Conservation (phyloP, 2,329 filamentous ascomycete genomes). For the Hypoxylon rubiginosum region DNA sequence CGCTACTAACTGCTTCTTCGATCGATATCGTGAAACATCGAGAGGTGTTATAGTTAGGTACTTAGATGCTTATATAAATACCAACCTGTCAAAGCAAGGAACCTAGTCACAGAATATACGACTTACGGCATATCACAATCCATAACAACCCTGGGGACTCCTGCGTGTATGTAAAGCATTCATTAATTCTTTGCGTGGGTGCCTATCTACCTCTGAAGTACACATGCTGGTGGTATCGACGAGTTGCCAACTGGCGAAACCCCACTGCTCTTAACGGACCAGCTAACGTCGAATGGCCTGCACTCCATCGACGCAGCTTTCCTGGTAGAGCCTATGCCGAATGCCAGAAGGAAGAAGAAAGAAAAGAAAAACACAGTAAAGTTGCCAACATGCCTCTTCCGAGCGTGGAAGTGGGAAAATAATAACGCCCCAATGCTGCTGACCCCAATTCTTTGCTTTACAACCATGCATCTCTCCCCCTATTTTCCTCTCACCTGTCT, state of each 20-base stretch:
- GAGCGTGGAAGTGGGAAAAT: constrained; percentile 1
- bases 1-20: too few species aligned
- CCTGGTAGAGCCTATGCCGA: constrained; percentile 24
- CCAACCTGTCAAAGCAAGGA: too few species aligned
- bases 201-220: constrained; percentile 27
- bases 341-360: constrained; percentile 25
- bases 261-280: constrained; percentile 17
- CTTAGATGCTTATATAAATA: too few species aligned
- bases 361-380: constrained; percentile 2
- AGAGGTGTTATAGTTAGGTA: too few species aligned
- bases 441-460: constrained; percentile 37
- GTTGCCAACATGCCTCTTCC: constrained; percentile 20
- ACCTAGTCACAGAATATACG: too few species aligned
- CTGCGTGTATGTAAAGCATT: constrained; percentile 5
- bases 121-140: not conserved
- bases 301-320: constrained; percentile 47
- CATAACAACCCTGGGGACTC: not conserved
- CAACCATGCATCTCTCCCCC: constrained; percentile 23
- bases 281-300: constrained; percentile 46
- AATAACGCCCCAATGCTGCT: constrained; percentile 25
- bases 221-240: constrained; percentile 32
- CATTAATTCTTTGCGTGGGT: constrained; percentile 28
- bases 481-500: not conserved
- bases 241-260: constrained; percentile 8
- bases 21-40: too few species aligned